These are phyloP conservation scores for Mycena pura DNA, from an alignment of 768 basidiomycete species.

Conservation along the genomic window DNA sequence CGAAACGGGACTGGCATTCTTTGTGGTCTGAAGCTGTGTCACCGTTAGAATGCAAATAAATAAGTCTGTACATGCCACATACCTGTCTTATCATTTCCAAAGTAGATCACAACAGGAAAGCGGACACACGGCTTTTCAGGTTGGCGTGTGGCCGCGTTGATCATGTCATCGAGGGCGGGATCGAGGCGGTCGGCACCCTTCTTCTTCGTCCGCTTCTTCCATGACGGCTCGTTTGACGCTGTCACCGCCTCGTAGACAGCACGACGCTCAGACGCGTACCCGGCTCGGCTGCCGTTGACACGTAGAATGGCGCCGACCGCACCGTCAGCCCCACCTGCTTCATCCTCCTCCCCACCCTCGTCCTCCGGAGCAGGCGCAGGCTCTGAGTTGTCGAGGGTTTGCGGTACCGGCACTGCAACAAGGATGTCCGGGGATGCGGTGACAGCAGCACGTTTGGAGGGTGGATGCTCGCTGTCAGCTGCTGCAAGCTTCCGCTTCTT, in stretches of 20 bases:
- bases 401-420: too few species aligned
- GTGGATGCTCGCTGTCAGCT: neutral
- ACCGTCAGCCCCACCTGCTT: too few species aligned
- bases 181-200: neutral
- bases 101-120: neutral
- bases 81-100: neutral
- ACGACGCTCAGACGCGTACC: neutral
- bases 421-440: too few species aligned
- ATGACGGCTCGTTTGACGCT: neutral
- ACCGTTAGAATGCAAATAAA: too few species aligned
- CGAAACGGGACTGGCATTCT: neutral
- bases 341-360: too few species aligned
- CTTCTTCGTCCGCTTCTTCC: constrained; percentile 5
- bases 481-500: neutral
- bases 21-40: neutral
- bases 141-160: neutral
- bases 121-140: neutral
- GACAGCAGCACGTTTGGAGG: neutral
- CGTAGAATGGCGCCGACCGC: neutral
- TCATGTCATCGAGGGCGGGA: constrained; percentile 2
- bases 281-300: neutral
- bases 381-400: too few species aligned
- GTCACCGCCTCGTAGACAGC: neutral
- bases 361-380: too few species aligned
- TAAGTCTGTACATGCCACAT: neutral